Conservation (phyloP, 129 eudicot species). For the Flaveria ramosissima region DNA sequence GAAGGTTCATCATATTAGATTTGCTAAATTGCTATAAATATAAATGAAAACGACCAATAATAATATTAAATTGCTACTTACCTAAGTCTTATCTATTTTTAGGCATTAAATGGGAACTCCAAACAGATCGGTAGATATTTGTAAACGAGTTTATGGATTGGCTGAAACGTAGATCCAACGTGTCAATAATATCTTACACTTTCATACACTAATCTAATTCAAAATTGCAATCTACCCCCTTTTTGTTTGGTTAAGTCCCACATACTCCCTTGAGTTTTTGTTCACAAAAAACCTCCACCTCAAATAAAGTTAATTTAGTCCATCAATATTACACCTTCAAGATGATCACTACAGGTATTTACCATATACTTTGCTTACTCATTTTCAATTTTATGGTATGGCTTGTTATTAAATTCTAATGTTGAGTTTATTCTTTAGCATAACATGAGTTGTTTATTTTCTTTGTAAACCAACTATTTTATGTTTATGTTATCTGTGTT, state of each 20-base stretch:
- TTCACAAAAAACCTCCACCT: background rate
- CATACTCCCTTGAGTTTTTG: background rate
- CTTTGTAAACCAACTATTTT: no score
- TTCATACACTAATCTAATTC: background rate
- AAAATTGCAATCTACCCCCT: slow-evolving; percentile 19
- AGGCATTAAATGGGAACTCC: background rate
- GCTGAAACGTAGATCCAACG: slow-evolving; percentile 54
- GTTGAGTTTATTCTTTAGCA: no score
- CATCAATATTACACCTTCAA: background rate
- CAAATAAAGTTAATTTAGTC: background rate
- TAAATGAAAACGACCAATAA: no score
- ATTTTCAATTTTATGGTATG: no score
- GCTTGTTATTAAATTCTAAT: no score
- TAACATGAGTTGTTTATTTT: no score
- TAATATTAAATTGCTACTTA: no score
- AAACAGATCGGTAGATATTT: background rate
- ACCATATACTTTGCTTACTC: no score
- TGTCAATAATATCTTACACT: slow-evolving; percentile 33
- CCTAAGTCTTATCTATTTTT: background rate
- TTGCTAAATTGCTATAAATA: no score
- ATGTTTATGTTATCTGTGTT: no score
- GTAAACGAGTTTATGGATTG: slow-evolving; percentile 39
- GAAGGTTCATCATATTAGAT: no score
- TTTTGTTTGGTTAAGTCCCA: slow-evolving; percentile 11
- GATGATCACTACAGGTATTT: no score